phyloP scores from a whole-genome alignment of 2,329 filamentous ascomycete genomes.

The Gliomastix tumulicola region DNA sequence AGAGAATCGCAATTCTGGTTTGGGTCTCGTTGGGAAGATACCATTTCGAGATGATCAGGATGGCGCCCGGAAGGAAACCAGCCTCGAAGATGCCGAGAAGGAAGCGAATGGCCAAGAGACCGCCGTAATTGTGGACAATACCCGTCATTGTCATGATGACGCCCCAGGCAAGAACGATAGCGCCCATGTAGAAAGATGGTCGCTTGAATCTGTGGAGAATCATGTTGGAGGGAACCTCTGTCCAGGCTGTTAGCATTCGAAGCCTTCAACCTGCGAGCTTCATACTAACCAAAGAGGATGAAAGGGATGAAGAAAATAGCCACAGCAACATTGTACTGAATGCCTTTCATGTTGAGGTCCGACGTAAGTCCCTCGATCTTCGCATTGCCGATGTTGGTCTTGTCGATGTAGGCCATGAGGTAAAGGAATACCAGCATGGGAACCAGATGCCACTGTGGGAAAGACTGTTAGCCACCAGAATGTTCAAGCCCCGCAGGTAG shows the following conservation, averaged over 20 bases:
- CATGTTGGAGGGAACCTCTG: slow-evolving; percentile 27
- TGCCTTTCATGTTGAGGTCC: slow-evolving; percentile 37
- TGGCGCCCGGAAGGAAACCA: slow-evolving; percentile 20
- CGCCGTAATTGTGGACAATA: slow-evolving; percentile 26
- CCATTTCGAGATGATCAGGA: slow-evolving; percentile 22
- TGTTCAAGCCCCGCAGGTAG: background rate
- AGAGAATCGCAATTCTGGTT: slow-evolving; percentile 23
- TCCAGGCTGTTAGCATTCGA: background rate
- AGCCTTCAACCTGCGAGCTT: slow-evolving; percentile 12
- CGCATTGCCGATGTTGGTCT: slow-evolving; percentile 31
- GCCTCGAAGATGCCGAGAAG: slow-evolving; percentile 31
- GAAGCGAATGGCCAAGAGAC: slow-evolving; percentile 30
- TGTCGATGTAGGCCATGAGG: slow-evolving; percentile 31
- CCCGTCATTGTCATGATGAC: slow-evolving; percentile 28
- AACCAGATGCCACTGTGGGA: slow-evolving; percentile 13
- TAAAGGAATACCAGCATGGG: slow-evolving; percentile 21
- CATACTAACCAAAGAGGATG: slow-evolving; percentile 32
- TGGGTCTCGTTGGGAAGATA: slow-evolving; percentile 20
- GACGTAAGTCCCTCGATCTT: slow-evolving; percentile 35
- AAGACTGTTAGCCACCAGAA: background rate
- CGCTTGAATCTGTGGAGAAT: slow-evolving; percentile 25
- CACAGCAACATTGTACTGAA: slow-evolving; percentile 34
- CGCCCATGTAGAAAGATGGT: slow-evolving; percentile 31
- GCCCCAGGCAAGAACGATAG: slow-evolving; percentile 24
- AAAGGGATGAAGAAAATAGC: slow-evolving; percentile 32